Evolutionary conservation across 352 stramenopile genomes (phyloP).

Genomic region (Detonula confervacea): DNA sequence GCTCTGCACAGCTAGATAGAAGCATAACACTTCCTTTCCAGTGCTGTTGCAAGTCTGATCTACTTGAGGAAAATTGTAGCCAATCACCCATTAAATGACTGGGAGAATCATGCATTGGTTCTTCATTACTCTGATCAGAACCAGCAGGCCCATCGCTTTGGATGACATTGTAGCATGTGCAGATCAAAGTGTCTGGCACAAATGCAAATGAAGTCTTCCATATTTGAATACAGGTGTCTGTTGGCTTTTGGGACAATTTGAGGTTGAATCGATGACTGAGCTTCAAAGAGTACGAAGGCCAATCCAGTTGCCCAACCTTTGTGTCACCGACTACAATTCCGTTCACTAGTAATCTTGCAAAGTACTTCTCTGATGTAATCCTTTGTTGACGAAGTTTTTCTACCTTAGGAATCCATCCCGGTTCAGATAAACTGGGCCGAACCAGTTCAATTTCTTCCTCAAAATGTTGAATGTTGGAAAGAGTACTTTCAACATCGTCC

Average conservation of each 20-base stretch:
- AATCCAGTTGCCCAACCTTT: conserved; percentile 32
- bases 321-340: conserved; percentile 44
- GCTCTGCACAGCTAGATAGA: conserved; percentile 7
- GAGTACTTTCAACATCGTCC: conserved; percentile 17
- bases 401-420: conserved; percentile 22
- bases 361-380: conserved; percentile 37
- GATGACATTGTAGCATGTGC: conserved; percentile 25
- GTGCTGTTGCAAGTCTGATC: conserved; percentile 2
- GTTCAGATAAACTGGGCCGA: conserved; percentile 7
- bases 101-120: conserved; percentile 1
- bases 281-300: conserved; percentile 35
- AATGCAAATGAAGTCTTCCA: conserved; percentile 28
- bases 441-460: conserved; percentile 20
- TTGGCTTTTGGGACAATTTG: conserved; percentile 36
- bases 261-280: conserved; percentile 51
- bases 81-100: conserved; percentile 16
- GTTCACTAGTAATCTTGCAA: conserved; percentile 51
- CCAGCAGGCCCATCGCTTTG: not conserved
- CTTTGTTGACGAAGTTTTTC: conserved; percentile 21
- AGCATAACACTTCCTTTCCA: conserved; percentile 39
- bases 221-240: conserved; percentile 41
- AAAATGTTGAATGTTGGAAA: conserved; percentile 12
- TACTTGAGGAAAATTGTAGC: conserved; percentile 33
- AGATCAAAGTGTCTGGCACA: conserved; percentile 25
- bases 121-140: not conserved